phyloP scores from a whole-genome alignment of 805 yeast species.

The Jamesozyma gamospora region DNA sequence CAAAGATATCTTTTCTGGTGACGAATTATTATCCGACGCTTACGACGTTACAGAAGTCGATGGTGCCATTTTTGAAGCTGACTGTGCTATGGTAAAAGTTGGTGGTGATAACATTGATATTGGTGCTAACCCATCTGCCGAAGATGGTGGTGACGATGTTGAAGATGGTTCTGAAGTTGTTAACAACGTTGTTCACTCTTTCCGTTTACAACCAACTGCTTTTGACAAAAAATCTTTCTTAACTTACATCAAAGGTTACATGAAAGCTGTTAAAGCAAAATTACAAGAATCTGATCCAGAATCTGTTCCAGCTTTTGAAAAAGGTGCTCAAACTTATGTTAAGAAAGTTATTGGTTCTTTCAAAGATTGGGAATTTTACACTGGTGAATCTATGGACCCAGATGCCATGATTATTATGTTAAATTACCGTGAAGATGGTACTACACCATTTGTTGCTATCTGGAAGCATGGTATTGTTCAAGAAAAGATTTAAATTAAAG shows the following conservation, averaged over 20 bases:
- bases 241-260: constrained; percentile 96
- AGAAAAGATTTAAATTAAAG: constrained; percentile 65
- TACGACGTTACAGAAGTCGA: constrained; percentile 83
- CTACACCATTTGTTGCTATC: constrained; percentile 92
- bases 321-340: constrained; percentile 93
- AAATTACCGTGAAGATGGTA: constrained; percentile 99
- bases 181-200: constrained; percentile 97
- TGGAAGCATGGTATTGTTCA: constrained; percentile 97
- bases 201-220: constrained; percentile 91
- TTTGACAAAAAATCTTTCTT: constrained; percentile 98
- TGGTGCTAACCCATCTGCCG: constrained; percentile 99
- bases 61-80: constrained; percentile 90
- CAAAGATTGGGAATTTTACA: constrained; percentile 99
- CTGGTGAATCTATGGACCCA: constrained; percentile 99
- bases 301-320: constrained; percentile 77
- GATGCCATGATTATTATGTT: constrained; percentile 96
- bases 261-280: constrained; percentile 89
- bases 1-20: constrained; percentile 83
- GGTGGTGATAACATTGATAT: constrained; percentile 91
- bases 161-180: constrained; percentile 86
- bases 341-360: constrained; percentile 92
- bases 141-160: constrained; percentile 73
- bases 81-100: constrained; percentile 86
- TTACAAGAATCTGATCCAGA: constrained; percentile 88
- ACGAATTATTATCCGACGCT: constrained; percentile 95